These are phyloP conservation scores for Fusarium austroafricanum DNA, from an alignment of 2,329 filamentous ascomycete species.

Conservation along the genomic window DNA sequence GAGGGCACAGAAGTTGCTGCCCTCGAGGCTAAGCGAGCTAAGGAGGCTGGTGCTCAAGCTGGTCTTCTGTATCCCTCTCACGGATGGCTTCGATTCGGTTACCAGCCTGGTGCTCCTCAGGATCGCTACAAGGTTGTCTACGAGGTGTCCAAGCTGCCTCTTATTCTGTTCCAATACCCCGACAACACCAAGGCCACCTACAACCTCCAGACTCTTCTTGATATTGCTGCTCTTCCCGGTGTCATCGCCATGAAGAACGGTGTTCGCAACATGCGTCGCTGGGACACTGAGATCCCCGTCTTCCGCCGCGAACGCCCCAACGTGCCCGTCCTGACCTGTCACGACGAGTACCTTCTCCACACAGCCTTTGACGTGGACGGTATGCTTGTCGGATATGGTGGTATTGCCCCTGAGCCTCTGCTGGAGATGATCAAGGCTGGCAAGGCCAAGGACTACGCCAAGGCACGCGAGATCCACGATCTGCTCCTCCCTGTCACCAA, in stretches of 20 bases:
- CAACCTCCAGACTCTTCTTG: slow-evolving; percentile 62
- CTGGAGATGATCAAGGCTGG: slow-evolving; percentile 56
- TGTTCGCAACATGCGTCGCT: slow-evolving; percentile 67
- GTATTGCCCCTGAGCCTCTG: slow-evolving; percentile 62
- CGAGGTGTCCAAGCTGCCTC: slow-evolving; percentile 60
- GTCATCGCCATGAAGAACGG: slow-evolving; percentile 69
- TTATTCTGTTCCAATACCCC: slow-evolving; percentile 66
- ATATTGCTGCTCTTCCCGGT: slow-evolving; percentile 63
- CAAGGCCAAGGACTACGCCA: too few relatives aligned
- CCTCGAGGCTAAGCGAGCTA: slow-evolving; percentile 62
- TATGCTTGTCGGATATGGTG: slow-evolving; percentile 66
- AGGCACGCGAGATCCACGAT: not conserved
- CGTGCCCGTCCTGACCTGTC: too few relatives aligned
- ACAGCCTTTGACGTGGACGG: slow-evolving; percentile 65
- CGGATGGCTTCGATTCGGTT: slow-evolving; percentile 67
- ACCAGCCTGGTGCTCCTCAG: slow-evolving; percentile 63
- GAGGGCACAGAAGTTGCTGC: slow-evolving; percentile 65
- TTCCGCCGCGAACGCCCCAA: slow-evolving; percentile 60
- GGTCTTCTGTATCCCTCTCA: slow-evolving; percentile 65
- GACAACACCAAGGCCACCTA: slow-evolving; percentile 66
- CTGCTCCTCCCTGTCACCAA: slow-evolving; percentile 62
- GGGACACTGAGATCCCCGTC: slow-evolving; percentile 66
- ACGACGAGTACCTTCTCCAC: slow-evolving; percentile 53
- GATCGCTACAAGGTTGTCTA: slow-evolving; percentile 63
- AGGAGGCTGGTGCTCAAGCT: slow-evolving; percentile 62